These are phyloP conservation scores for Passalora sequoiae DNA, from an alignment of 2,329 filamentous ascomycete species.

Conservation along the genomic window DNA sequence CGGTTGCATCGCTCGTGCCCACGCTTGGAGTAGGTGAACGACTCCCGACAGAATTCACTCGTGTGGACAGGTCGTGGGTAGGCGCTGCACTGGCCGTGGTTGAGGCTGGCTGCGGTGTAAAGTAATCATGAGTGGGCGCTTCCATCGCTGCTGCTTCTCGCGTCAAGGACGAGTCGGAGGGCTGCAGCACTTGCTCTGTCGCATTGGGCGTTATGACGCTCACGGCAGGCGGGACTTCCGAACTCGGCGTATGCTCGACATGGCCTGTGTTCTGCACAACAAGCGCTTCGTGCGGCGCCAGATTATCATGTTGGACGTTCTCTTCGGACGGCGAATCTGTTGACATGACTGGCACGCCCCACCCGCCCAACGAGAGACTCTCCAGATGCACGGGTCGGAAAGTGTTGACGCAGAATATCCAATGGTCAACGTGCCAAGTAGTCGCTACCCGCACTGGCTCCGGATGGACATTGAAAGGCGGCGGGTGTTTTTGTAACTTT, in stretches of 20 bases:
- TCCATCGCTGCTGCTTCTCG: too few species aligned
- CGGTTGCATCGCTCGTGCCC: conserved; percentile 20
- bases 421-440: background rate
- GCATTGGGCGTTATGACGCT: conserved; percentile 22
- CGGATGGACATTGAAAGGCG: conserved; percentile 29
- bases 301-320: conserved; percentile 12
- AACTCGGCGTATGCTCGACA: conserved; percentile 38
- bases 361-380: conserved; percentile 9
- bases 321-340: conserved; percentile 16
- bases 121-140: conserved; percentile 10
- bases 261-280: conserved; percentile 23
- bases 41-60: background rate
- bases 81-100: background rate
- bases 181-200: conserved; percentile 11
- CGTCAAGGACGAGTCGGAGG: conserved; percentile 5
- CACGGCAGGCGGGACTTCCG: conserved; percentile 35
- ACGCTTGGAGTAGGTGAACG: conserved; percentile 9
- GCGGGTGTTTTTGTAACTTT: background rate
- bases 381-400: conserved; percentile 4
- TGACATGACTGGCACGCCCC: conserved; percentile 20
- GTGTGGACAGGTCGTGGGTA: background rate
- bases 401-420: background rate
- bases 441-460: conserved; percentile 28
- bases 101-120: conserved; percentile 10
- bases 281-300: conserved; percentile 9